Base-by-base conservation (phyloP, 768 basidiomycete genomes). In the Exsudoporus frostii region DNA sequence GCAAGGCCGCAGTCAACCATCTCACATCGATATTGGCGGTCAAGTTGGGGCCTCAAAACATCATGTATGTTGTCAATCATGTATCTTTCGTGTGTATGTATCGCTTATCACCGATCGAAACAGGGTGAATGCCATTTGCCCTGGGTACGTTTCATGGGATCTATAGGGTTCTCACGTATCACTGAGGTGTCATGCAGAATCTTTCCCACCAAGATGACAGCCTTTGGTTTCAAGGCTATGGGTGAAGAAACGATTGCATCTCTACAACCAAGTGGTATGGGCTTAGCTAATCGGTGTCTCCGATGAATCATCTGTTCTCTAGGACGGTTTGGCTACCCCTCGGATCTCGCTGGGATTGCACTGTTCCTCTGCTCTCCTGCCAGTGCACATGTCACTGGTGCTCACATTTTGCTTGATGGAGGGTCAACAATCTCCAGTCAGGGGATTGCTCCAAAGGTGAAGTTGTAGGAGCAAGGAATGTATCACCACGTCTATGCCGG, bases 1-100 rank as follows among this genome's bases (percentile, higher is more conserved):
- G 88, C 69, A 92, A 92, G 71, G 90, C 90, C n/a, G 89, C 89
- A 27, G 83, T 88, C 17, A 92, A 91, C 71, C 90, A 92, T 58
- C 80, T 93, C 42, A 91, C 90, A 5, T 82, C 83, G 14, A 74
- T 78, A 45, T 74, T 92, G 19, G 88, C 90, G 0, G 69, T 82
- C 40, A 88, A 86, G 47, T 77, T 92, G 15, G 81, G 73, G 7
- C 73, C 73, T 8, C 70, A 70, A 11, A 77, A 79, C 55, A 80
- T 92, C 69, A 89, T 85, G 86, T 89, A 71, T 17, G 85, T 77
- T 25, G 3, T 44, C 22, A 13, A 14, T 11, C 22, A 11, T 15
- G 19, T 17, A 30, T n/a, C 30, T 53, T 44, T 1, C 7, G 45
- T 33, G 15, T 32, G 11, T n/a, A n/a, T n/a, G n/a, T n/a, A n/a